Evolutionary conservation across 345 rosid genomes (phyloP), one percentile per base, ranked within the genome.

Genomic region (Salix arbutifolia): DNA sequence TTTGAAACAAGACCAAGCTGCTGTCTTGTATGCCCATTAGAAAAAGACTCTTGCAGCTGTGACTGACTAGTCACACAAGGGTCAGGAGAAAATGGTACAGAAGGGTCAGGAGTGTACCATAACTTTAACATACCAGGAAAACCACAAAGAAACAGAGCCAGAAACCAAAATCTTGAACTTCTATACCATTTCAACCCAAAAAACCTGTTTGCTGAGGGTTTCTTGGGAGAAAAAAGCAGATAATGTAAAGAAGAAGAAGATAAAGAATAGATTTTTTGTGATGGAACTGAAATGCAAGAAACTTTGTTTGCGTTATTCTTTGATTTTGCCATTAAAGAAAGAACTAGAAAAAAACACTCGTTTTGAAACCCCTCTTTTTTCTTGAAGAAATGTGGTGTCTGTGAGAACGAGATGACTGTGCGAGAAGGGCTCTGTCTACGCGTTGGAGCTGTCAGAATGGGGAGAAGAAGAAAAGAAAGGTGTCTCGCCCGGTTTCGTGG

Each of bases 201-300:
- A 61, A 80, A 76, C 67, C 53, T 87, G 71, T 13, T 83, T 74
- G 83, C 79, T 52, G 88, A 75, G 35, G 89, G 69, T 73, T 75
- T 76, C 71, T 87, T 94, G 10, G 94, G 91, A 8, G 98, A 88
- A 60, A 89, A 82, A 48, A 93, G 88, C 69, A 91, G 89, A 28
- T 87, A 79, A 35, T 88, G 89, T 65, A 87, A 81, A 23, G 93
- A 87, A 67, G 90, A 87, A 70, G 94, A 91, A 25, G 95, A 86
- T 26, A 87, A 46, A 42, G 76, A 66, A 65, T 71, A 74, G 66
- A 82, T 82, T n/a, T 78, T 76, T 74, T 82, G 79, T 11, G 84
- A 77, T 31, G 84, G 79, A 74, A 82, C 84, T 25, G 77, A 78
- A 37, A 78, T 82, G 58, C 76, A 82, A 4, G 82, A 75, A 18